Conservation (phyloP, 768 basidiomycete genomes). For the Coprinopsis strossmayeri region DNA sequence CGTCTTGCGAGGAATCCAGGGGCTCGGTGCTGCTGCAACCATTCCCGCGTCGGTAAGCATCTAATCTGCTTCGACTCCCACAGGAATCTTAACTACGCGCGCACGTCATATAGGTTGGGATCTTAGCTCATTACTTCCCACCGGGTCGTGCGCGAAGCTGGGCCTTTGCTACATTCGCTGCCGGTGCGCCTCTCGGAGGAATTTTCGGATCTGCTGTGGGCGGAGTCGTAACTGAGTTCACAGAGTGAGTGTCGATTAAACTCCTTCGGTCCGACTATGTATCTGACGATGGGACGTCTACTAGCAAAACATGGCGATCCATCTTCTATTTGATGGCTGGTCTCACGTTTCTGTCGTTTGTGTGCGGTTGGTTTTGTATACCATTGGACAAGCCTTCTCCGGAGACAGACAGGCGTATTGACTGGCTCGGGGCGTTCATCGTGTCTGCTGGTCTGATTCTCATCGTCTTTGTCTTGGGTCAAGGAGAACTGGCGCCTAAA, state of each 20-base stretch:
- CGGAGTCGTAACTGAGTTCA: constrained; percentile 59
- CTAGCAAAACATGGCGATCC: constrained; percentile 60
- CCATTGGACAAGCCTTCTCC: constrained; percentile 46
- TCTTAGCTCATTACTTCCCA: constrained; percentile 75
- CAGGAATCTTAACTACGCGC: too few species aligned
- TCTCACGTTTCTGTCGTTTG: constrained; percentile 42
- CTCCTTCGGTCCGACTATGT: neutral
- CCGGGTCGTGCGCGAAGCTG: constrained; percentile 56
- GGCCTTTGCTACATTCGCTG: constrained; percentile 80
- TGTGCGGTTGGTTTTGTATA: constrained; percentile 53
- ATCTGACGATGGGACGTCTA: neutral
- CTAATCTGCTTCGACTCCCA: too few species aligned
- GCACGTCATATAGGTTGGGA: constrained; percentile 72
- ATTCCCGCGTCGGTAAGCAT: constrained; percentile 62
- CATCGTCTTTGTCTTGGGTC: constrained; percentile 67
- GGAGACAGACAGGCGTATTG: constrained; percentile 45
- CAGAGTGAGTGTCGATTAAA: constrained; percentile 25
- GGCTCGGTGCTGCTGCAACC: constrained; percentile 71
- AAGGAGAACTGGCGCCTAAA: constrained; percentile 50
- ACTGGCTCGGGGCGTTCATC: constrained; percentile 72
- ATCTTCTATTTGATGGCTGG: constrained; percentile 52
- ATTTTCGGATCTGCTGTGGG: constrained; percentile 66
- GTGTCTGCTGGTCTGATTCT: constrained; percentile 60
- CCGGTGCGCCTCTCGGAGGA: constrained; percentile 79
- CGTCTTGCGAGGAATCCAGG: constrained; percentile 72